Evolutionary conservation across 2,329 filamentous ascomycete species (phyloP), one percentile per base, ranked within the genome.

Genomic region (Arachnomyces sp.): DNA sequence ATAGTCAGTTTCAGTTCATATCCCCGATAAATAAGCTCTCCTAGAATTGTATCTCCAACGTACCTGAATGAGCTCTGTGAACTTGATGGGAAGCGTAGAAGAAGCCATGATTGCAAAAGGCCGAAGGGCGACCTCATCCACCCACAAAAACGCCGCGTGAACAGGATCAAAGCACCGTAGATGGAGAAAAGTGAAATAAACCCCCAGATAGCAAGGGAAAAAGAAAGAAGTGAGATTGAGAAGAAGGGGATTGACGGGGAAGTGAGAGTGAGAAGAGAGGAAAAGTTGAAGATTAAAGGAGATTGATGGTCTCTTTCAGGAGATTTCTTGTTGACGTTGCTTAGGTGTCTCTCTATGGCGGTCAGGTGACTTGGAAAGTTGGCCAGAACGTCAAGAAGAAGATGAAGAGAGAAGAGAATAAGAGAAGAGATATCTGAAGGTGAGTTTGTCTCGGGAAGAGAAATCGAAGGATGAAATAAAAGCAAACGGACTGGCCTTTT

Each of bases 41-140:
- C n/a, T n/a, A 25, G 20, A 25, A 25, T 25, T 25, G 20, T 9
- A 9, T 5, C 5, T 25, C 20, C 20, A 25, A 57, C 63, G 49
- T 67, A 82, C 79, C 73, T 89, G 84, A 65, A 90, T 76, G 60
- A 90, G 78, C 80, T 94, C 88, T 65, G 83, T 84, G 69, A 94
- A 93, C 74, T 87, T 88, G 71, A 94, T 94, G 60, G 85, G 87
- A 61, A 93, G 74, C 20, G 20, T 25, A 25, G 20, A 25, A 67
- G 81, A 77, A 59, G 67, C 68, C 68, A 71, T 71, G 64, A 60
- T 68, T 66, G 64, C 59, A 54, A 16, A 60, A 56, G 57, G 62
- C 58, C 58, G 60, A 50, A 55, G 53, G 42, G 38, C 42, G 60
- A 63, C 63, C 61, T 63, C 55, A 65, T 63, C 56, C 61, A 58